phyloP scores from a whole-genome alignment of 345 rosid species.

The Pugionium cornutum region DNA sequence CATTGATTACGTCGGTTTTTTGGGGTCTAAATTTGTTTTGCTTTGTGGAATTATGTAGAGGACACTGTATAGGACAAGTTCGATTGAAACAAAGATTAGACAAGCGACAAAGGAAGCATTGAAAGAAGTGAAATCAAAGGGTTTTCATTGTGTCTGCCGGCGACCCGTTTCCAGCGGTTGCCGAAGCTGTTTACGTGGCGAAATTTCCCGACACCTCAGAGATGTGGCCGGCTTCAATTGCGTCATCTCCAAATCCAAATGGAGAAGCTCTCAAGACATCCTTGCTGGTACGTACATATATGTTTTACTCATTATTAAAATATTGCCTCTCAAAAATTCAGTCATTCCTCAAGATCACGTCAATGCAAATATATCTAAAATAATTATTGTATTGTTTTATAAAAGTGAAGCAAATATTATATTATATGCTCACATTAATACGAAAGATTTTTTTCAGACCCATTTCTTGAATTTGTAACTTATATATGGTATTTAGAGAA shows the following conservation, averaged over 20 bases:
- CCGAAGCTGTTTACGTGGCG: slow-evolving; percentile 58
- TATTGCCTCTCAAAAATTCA: slow-evolving; percentile 8
- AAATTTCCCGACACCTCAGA: slow-evolving; percentile 56
- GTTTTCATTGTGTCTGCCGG: slow-evolving; percentile 53
- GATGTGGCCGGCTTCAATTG: slow-evolving; percentile 45
- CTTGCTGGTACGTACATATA: slow-evolving; percentile 57
- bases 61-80: slow-evolving; percentile 58
- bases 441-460: too few species aligned
- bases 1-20: too few species aligned
- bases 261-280: slow-evolving; percentile 67
- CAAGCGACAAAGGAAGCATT: slow-evolving; percentile 46
- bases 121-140: slow-evolving; percentile 30
- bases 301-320: neutral
- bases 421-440: too few species aligned
- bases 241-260: slow-evolving; percentile 33
- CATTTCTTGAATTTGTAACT: too few species aligned
- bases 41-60: slow-evolving; percentile 45
- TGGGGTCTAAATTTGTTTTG: too few species aligned
- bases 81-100: slow-evolving; percentile 66
- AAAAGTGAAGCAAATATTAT: too few species aligned
- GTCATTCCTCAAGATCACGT: neutral
- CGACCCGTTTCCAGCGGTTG: slow-evolving; percentile 51
- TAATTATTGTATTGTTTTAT: too few species aligned
- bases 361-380: slow-evolving; percentile 4
- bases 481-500: too few species aligned